These are phyloP conservation scores for Flaveria linearis DNA, from an alignment of 129 eudicot genomes.

Conservation along the genomic window DNA sequence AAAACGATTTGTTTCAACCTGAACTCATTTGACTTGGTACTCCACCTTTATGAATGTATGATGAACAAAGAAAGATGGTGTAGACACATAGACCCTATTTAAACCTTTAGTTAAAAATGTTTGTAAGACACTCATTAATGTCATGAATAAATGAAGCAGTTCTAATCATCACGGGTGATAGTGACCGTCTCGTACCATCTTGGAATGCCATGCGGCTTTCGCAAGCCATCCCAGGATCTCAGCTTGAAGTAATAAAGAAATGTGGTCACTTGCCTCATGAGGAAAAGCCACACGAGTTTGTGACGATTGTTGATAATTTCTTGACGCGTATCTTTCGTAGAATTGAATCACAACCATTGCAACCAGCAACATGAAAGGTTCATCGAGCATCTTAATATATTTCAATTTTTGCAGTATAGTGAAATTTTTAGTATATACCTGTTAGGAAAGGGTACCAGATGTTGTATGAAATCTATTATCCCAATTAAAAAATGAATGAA, in stretches of 20 bases:
- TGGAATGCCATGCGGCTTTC: slow-evolving; percentile 88
- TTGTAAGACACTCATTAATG: slow-evolving; percentile 21
- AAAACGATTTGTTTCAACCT: neutral
- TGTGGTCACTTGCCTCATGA: slow-evolving; percentile 96
- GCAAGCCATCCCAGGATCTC: slow-evolving; percentile 70
- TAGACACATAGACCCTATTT: neutral
- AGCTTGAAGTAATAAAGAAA: slow-evolving; percentile 61
- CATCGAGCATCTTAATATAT: neutral
- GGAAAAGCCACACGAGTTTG: slow-evolving; percentile 73
- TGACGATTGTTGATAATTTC: slow-evolving; percentile 62
- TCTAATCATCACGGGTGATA: slow-evolving; percentile 83
- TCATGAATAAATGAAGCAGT: slow-evolving; percentile 45
- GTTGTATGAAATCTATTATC: neutral
- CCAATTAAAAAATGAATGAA: neutral
- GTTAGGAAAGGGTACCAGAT: slow-evolving; percentile 14
- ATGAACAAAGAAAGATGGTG: neutral
- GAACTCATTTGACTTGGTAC: neutral
- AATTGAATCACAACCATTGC: slow-evolving; percentile 43
- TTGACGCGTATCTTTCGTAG: slow-evolving; percentile 45
- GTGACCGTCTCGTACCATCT: slow-evolving; percentile 87
- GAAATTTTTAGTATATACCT: slow-evolving; percentile 7
- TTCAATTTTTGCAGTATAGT: neutral
- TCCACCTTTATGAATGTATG: neutral
- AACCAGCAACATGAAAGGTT: slow-evolving; percentile 38
- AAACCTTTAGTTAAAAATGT: slow-evolving; percentile 5